phyloP scores from a whole-genome alignment of 2,329 filamentous ascomycete genomes.

The Trichoderma sp. region DNA sequence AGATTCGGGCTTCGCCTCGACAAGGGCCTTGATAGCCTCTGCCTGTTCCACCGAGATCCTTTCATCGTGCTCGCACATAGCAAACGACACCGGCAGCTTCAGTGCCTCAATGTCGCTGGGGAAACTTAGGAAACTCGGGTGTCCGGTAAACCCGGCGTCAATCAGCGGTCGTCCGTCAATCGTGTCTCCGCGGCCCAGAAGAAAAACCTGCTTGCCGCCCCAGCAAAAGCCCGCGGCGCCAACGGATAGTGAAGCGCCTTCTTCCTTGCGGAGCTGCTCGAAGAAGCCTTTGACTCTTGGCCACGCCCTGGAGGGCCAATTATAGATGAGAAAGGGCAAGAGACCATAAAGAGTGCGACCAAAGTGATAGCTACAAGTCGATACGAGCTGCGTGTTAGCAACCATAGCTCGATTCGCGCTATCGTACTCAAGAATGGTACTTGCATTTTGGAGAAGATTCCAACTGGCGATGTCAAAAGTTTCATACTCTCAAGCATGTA shows the following conservation, averaged over 20 bases:
- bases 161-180: conserved; percentile 40
- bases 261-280: conserved; percentile 34
- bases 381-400: neutral
- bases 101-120: conserved; percentile 47
- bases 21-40: conserved; percentile 33
- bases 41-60: conserved; percentile 35
- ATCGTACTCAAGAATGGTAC: neutral
- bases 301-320: conserved; percentile 30
- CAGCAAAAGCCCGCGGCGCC: conserved; percentile 61
- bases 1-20: conserved; percentile 34
- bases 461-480: neutral
- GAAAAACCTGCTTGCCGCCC: conserved; percentile 55
- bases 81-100: conserved; percentile 44
- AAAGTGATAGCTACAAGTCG: conserved; percentile 26
- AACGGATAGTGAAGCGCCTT: conserved; percentile 35
- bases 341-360: conserved; percentile 26
- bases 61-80: conserved; percentile 45
- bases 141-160: conserved; percentile 51
- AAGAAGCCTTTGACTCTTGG: conserved; percentile 39
- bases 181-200: conserved; percentile 42
- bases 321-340: conserved; percentile 34
- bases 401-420: neutral
- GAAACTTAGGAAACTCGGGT: conserved; percentile 48
- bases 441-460: conserved; percentile 12
- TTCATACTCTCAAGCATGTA: conserved; percentile 32